These are phyloP conservation scores for Magnolia sinica DNA, from an alignment of 164 flowering plant genomes.

Conservation along the genomic window DNA sequence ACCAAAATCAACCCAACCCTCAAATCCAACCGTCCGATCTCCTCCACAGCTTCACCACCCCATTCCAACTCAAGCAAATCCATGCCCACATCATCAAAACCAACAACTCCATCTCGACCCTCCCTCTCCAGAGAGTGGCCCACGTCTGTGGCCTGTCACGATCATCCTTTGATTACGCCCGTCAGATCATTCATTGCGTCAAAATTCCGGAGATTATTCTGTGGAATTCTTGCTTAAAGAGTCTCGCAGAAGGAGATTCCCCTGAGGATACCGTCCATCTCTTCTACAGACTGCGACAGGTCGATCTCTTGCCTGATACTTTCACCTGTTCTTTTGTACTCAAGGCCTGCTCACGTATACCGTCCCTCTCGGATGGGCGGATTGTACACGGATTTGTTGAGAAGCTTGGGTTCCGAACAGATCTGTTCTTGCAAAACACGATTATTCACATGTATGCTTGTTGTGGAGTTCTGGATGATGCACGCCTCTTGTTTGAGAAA, in stretches of 20 bases:
- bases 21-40: conserved; percentile 7
- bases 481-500: conserved; percentile 46
- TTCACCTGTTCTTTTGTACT: conserved; percentile 64
- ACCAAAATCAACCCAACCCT: background rate
- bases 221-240: conserved; percentile 57
- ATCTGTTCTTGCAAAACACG: conserved; percentile 49
- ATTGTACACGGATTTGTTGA: conserved; percentile 50
- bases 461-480: conserved; percentile 37
- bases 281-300: conserved; percentile 32
- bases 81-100: conserved; percentile 59
- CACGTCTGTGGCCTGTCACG: conserved; percentile 42
- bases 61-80: conserved; percentile 57
- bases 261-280: conserved; percentile 45
- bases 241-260: conserved; percentile 45
- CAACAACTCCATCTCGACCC: conserved; percentile 35
- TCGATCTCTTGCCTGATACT: conserved; percentile 36
- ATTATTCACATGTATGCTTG: conserved; percentile 52
- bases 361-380: conserved; percentile 37
- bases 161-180: conserved; percentile 44
- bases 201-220: conserved; percentile 22
- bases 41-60: conserved; percentile 37
- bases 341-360: conserved; percentile 46
- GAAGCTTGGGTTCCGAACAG: conserved; percentile 58
- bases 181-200: conserved; percentile 26
- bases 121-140: conserved; percentile 43